These are phyloP conservation scores for Penicillium sp. DNA, from an alignment of 2,329 filamentous ascomycete genomes.

Conservation along the genomic window DNA sequence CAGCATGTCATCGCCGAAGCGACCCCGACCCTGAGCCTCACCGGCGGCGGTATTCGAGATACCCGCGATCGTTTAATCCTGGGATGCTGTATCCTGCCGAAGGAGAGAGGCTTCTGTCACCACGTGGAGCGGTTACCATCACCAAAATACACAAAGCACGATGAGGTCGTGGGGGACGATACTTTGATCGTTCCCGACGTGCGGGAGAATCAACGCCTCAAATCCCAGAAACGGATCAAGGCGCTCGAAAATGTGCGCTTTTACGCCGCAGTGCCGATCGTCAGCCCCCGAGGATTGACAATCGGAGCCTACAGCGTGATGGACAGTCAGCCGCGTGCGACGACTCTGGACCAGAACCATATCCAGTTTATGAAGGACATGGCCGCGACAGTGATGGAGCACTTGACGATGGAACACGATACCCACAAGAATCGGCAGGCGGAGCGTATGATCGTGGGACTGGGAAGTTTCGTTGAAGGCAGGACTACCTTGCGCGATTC, in stretches of 20 bases:
- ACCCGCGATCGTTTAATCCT: constrained; percentile 29
- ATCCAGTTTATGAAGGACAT: constrained; percentile 61
- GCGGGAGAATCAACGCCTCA: constrained; percentile 33
- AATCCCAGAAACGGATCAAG: constrained; percentile 26
- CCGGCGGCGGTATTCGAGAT: constrained; percentile 20
- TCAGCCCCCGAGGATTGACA: constrained; percentile 54
- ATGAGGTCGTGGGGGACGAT: background rate
- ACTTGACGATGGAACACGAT: constrained; percentile 57
- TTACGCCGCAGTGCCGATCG: constrained; percentile 61
- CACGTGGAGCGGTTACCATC: constrained; percentile 16
- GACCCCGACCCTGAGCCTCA: constrained; percentile 45
- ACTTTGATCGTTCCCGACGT: constrained; percentile 36
- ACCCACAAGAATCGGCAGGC: constrained; percentile 55
- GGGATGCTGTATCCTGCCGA: constrained; percentile 33
- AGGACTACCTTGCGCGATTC: constrained; percentile 33
- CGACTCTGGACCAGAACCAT: constrained; percentile 31
- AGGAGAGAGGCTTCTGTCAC: constrained; percentile 30
- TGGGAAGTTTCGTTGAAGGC: constrained; percentile 55
- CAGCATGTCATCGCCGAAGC: constrained; percentile 58
- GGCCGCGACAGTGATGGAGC: constrained; percentile 57
- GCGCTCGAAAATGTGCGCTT: constrained; percentile 42
- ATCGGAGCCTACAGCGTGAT: constrained; percentile 63
- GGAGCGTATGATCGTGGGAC: constrained; percentile 53
- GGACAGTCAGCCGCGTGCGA: constrained; percentile 52
- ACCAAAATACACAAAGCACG: background rate